Base-by-base conservation (phyloP, 2,329 filamentous ascomycete genomes). In the Daldinia sp. region DNA sequence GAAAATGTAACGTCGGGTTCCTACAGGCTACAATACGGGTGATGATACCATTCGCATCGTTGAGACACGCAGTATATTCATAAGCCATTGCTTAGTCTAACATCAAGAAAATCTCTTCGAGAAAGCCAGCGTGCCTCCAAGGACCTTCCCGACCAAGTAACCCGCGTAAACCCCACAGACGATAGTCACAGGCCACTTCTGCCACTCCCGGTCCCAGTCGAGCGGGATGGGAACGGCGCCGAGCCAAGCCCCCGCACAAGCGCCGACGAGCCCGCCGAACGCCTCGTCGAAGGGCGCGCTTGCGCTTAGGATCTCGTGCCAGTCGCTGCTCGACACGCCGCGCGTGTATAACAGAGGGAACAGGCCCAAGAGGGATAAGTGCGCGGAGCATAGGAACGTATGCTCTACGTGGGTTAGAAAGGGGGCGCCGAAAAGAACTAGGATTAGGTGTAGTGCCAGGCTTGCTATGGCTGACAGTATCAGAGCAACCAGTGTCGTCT, bases 171-270 rank as follows among this genome's bases (percentile, higher is more conserved):
- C 85, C 2, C 96, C 96, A 1, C 88, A 89, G 4, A 98, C 81
- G 65, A 99, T 92, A 0, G 96, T 99, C 54, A 98, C 91, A 0
- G 96, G 96, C 92, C 95, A 99, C 79, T 91, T 93, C 87, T 99
- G 96, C 96, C 96, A 99, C 74, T 97, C 94, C n/a, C 96, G 90
- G 79, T 99, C 96, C 95, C 95, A 98, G 79, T 99, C 96, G 73
- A 99, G 83, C 1, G 96, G 96, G 74, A 99, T 98, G 0, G 97
- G 96, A 60, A 98, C 89, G 6, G 96, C 96, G 3, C 96, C 96
- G 46, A 97, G 82, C 96, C 96, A 98, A 44, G 93, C 93, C 5
- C 96, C 96, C 1, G 95, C 75, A 28, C 91, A 83, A 0, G 89
- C 90, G 4, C 96, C 96, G n/a, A 94, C 80, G 9, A 93, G 85